Conservation (phyloP, 2,329 filamentous ascomycete species). For the Alternaria solani region DNA sequence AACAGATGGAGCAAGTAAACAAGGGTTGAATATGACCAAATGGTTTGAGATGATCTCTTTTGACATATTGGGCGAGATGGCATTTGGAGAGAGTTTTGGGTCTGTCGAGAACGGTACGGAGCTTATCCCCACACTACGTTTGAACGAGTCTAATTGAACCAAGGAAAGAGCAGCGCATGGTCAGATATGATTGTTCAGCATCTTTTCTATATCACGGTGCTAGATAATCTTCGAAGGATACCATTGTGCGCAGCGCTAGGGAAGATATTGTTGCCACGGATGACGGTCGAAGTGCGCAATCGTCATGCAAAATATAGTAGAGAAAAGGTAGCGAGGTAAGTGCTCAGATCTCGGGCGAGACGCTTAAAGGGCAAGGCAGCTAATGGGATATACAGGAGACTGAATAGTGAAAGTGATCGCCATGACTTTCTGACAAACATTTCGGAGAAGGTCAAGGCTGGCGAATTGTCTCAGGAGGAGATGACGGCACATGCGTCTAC, state of each 20-base stretch:
- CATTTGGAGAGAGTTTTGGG: constrained; percentile 3
- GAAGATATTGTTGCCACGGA: background rate
- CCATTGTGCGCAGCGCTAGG: background rate
- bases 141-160: background rate
- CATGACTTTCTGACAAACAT: constrained; percentile 1
- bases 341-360: background rate
- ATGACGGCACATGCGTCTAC: constrained; percentile 4
- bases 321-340: background rate
- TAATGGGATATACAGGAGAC: background rate
- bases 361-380: background rate
- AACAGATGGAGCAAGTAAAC: background rate
- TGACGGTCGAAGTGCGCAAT: background rate
- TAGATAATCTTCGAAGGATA: background rate
- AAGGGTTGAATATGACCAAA: background rate
- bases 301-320: background rate
- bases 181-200: background rate
- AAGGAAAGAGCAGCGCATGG: background rate
- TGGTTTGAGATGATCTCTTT: constrained; percentile 3
- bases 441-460: background rate
- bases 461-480: background rate
- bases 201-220: background rate
- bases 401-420: background rate
- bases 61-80: constrained; percentile 2
- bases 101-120: background rate
- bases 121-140: background rate